Base-by-base conservation (phyloP, 2,329 filamentous ascomycete species). In the Curvularia spicifera region DNA sequence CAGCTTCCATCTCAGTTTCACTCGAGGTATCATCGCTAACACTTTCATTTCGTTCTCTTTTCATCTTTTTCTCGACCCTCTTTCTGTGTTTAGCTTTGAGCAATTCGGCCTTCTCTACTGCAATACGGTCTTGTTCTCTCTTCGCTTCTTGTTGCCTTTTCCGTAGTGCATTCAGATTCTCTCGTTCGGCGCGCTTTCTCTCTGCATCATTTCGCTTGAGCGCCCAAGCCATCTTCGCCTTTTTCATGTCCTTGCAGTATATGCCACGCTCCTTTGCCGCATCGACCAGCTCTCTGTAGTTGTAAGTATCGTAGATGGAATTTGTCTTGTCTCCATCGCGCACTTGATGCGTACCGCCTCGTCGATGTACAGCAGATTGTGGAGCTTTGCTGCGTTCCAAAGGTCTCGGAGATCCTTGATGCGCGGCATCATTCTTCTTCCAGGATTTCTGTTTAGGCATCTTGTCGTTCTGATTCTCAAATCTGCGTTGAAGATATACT, bases 201-300 rank as follows among this genome's bases (percentile, higher is more conserved):
- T 62, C 50, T 10, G 31, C 26, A 8, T 71, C 70, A n/a, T 67
- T 28, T 1, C 66, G 56, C 8, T 64, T 70, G 4, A 75, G 46
- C 5, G 51, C 56, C n/a, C 57, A 60, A 7, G 66, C 66, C 66
- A 75, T 71, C 39, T 66, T 61, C 28, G 57, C 56, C 44, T 76
- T 76, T 45, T 65, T 68, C 68, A 74, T 70, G 28, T 75, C 71
- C 33, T 74, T 72, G 12, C 60, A 47, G n/a, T 65, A 72, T 45
- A 71, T 47, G 10, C 61, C 57, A 2, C 63, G 61, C n/a, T 63
- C 68, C 15, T 64, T 67, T 7, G 63, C 56, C 4, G 61, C 63
- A 15, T 50, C 33, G 6, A 65, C 48, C 0, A 76, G 68, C 28
- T 71, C 66, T 22, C 60, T 58, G 39, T 70, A 66, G 33, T 61